Conservation (phyloP, 805 yeast species). For the Metschnikowia lochheadii region DNA sequence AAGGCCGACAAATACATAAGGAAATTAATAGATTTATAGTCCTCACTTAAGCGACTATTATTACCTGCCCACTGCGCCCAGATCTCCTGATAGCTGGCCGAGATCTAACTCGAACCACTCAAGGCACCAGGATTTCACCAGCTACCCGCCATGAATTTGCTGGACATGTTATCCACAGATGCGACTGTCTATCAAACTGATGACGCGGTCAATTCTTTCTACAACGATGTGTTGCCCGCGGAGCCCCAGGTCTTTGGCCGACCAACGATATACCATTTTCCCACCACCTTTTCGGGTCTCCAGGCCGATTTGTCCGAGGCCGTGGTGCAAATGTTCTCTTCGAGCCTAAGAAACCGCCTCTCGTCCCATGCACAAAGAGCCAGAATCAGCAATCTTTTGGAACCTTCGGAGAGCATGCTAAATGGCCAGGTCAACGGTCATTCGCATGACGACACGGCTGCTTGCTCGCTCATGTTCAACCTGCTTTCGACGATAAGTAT, state of each 20-base stretch:
- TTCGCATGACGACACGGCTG: not conserved
- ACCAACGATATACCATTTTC: slow-evolving; percentile 28
- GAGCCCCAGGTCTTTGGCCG: not conserved
- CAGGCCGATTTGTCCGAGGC: slow-evolving; percentile 35
- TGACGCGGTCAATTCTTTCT: slow-evolving; percentile 6
- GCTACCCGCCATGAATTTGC: slow-evolving; percentile 29
- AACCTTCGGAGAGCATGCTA: slow-evolving; percentile 12
- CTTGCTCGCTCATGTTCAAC: slow-evolving; percentile 38
- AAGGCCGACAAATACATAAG: not conserved
- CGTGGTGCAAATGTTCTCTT: slow-evolving; percentile 27
- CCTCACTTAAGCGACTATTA: no score
- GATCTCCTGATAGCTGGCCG: not conserved
- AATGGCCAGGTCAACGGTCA: slow-evolving; percentile 1
- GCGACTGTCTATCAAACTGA: slow-evolving; percentile 8
- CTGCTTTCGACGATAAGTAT: slow-evolving; percentile 49
- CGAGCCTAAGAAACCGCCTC: slow-evolving; percentile 23
- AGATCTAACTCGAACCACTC: not conserved
- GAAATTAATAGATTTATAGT: not conserved
- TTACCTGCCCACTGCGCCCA: not conserved
- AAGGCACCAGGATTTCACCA: not conserved
- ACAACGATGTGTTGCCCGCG: not conserved
- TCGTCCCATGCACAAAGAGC: slow-evolving; percentile 24
- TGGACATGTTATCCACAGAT: slow-evolving; percentile 38
- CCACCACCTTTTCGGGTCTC: slow-evolving; percentile 30
- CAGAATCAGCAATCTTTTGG: slow-evolving; percentile 37